A percentile compares a stretch with the other conserved stretches of the same genome.
Evolutionary conservation across 345 rosid species (phyloP).

Genomic region (Arabis alpina): DNA sequence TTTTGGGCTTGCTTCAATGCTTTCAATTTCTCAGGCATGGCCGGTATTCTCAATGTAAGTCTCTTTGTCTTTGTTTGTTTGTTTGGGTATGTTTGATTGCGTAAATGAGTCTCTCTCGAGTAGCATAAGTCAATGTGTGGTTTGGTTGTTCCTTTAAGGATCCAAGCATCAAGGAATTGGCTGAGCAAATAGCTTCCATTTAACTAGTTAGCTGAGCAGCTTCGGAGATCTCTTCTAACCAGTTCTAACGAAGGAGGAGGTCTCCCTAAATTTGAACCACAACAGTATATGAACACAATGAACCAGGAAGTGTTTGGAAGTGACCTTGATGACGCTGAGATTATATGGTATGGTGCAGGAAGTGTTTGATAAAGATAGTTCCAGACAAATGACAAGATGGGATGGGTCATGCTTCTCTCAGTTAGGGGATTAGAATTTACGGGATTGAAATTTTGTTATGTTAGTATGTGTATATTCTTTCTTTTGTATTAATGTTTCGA

Average conservation of each 20-base stretch:
- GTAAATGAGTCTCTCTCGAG: background rate
- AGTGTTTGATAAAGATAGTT: slow-evolving; percentile 96
- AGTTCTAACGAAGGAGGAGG: slow-evolving; percentile 52
- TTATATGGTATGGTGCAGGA: slow-evolving; percentile 54
- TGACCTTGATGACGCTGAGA: slow-evolving; percentile 30
- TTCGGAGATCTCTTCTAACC: slow-evolving; percentile 75
- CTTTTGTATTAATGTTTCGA: no score
- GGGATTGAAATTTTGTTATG: no score
- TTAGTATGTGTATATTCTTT: no score
- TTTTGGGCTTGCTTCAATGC: slow-evolving; percentile 53
- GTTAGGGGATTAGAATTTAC: no score
- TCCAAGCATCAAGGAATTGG: slow-evolving; percentile 86
- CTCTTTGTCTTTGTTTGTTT: background rate
- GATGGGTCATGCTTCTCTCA: slow-evolving; percentile 91
- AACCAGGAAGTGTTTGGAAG: no score
- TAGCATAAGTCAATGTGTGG: slow-evolving; percentile 1
- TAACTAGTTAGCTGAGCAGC: no score
- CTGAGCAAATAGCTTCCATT: slow-evolving; percentile 94
- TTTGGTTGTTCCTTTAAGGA: slow-evolving; percentile 50
- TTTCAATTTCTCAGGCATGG: slow-evolving; percentile 93
- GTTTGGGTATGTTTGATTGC: background rate
- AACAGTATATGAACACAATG: no score
- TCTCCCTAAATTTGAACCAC: slow-evolving; percentile 71
- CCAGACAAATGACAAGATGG: slow-evolving; percentile 93
- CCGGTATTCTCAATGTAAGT: slow-evolving; percentile 79